Evolutionary conservation across 805 yeast genomes (phyloP).

Genomic region (Saccharomycopsis selenospora): DNA sequence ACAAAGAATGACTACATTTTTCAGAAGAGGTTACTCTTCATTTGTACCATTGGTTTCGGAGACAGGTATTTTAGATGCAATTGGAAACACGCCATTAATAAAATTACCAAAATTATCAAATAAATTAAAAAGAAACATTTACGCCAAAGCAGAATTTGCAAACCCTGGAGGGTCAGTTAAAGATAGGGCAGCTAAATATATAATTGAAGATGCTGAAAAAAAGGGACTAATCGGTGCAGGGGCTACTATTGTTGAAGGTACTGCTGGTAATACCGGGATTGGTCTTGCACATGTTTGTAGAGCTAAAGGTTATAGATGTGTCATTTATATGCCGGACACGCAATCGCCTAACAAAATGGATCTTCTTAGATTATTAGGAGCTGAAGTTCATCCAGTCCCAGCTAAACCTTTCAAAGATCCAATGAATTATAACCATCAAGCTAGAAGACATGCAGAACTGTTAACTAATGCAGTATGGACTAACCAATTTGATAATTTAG

Average conservation of each 20-base stretch:
- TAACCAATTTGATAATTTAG: constrained; percentile 82
- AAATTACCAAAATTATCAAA: constrained; percentile 49
- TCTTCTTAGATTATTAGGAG: constrained; percentile 67
- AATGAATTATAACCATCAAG: constrained; percentile 79
- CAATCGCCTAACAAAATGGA: constrained; percentile 77
- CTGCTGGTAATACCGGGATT: constrained; percentile 95
- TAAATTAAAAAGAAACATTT: constrained; percentile 63
- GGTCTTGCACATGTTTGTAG: constrained; percentile 81
- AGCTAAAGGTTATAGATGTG: constrained; percentile 74
- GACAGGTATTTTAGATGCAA: constrained; percentile 70
- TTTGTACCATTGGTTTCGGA: constrained; percentile 61
- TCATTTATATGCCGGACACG: constrained; percentile 87
- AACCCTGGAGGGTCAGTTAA: constrained; percentile 93
- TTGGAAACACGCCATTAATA: constrained; percentile 89
- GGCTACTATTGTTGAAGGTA: constrained; percentile 86
- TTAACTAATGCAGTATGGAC: constrained; percentile 85
- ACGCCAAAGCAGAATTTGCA: constrained; percentile 87
- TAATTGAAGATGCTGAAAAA: constrained; percentile 72
- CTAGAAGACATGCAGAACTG: constrained; percentile 72
- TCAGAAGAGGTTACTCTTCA: constrained; percentile 27
- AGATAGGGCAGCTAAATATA: constrained; percentile 79
- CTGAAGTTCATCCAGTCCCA: constrained; percentile 84
- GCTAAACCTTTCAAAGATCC: constrained; percentile 81
- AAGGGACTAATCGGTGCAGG: constrained; percentile 60
- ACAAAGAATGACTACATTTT: no score